These are phyloP conservation scores for Tetrahymena malaccensis DNA, from an alignment of 73 alveolate genomes.

Conservation along the genomic window DNA sequence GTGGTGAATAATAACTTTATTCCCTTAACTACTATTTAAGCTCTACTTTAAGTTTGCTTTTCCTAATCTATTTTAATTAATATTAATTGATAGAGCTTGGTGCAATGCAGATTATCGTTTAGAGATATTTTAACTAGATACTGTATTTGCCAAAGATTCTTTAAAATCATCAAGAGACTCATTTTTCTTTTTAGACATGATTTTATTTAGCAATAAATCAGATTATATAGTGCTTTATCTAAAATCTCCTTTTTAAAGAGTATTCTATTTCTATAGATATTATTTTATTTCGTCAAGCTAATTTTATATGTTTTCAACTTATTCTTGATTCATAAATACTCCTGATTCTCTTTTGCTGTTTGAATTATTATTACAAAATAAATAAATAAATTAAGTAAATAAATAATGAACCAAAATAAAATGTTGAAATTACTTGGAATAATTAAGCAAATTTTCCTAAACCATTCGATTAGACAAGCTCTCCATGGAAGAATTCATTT, in stretches of 20 bases:
- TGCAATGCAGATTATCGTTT: background rate
- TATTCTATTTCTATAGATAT: background rate
- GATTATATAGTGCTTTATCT: background rate
- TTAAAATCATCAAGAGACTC: background rate
- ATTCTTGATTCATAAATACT: background rate
- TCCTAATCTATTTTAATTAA: background rate
- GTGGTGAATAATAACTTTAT: background rate
- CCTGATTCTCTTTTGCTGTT: background rate
- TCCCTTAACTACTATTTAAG: background rate
- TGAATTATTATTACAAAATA: background rate
- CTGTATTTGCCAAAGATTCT: background rate
- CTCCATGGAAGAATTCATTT: background rate
- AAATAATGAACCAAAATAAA: background rate
- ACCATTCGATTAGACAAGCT: background rate
- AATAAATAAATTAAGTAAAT: background rate
- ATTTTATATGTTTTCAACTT: background rate
- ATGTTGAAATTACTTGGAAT: background rate
- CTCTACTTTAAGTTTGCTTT: background rate
- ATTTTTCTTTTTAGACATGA: background rate
- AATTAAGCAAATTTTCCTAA: background rate
- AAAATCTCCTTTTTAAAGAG: background rate
- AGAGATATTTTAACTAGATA: background rate
- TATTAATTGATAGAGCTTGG: background rate
- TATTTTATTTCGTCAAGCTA: background rate
- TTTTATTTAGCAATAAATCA: background rate